A percentile compares a stretch with the other conserved stretches of the same genome.
phyloP scores from a whole-genome alignment of 352 stramenopile genomes.

The Thalassiosira hispida region DNA sequence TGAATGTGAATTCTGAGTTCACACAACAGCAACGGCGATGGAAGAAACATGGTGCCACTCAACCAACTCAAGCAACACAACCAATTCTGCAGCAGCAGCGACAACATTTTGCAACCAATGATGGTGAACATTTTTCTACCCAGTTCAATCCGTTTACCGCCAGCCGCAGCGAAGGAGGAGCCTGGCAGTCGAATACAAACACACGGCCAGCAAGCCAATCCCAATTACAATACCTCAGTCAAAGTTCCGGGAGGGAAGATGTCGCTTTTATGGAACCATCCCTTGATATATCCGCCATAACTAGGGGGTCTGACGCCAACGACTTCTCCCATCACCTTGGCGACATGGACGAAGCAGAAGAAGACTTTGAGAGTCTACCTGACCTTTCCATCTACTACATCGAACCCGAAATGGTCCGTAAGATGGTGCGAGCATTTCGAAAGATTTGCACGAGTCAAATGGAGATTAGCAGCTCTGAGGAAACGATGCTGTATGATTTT shows the following conservation, averaged over 20 bases:
- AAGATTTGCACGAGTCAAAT: slow-evolving; percentile 69
- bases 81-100: neutral
- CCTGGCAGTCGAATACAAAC: neutral
- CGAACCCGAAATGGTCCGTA: slow-evolving; percentile 63
- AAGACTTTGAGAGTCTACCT: slow-evolving; percentile 36
- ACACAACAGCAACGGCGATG: slow-evolving; percentile 1
- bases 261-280: slow-evolving; percentile 36
- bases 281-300: slow-evolving; percentile 54
- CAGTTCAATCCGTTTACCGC: slow-evolving; percentile 51
- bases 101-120: slow-evolving; percentile 15
- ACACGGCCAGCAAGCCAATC: slow-evolving; percentile 3
- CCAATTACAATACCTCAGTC: neutral
- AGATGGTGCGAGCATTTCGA: slow-evolving; percentile 75
- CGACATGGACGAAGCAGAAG: slow-evolving; percentile 42
- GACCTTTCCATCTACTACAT: slow-evolving; percentile 76
- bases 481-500: slow-evolving; percentile 64
- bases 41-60: neutral
- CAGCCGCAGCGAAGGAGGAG: neutral
- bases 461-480: slow-evolving; percentile 53
- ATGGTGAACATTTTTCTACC: slow-evolving; percentile 47
- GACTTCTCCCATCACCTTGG: slow-evolving; percentile 40
- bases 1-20: slow-evolving; percentile 29
- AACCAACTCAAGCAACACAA: neutral
- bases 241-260: slow-evolving; percentile 2
- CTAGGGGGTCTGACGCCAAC: slow-evolving; percentile 20